Evolutionary conservation across 352 stramenopile genomes (phyloP).

Genomic region (Pythium diclinum): DNA sequence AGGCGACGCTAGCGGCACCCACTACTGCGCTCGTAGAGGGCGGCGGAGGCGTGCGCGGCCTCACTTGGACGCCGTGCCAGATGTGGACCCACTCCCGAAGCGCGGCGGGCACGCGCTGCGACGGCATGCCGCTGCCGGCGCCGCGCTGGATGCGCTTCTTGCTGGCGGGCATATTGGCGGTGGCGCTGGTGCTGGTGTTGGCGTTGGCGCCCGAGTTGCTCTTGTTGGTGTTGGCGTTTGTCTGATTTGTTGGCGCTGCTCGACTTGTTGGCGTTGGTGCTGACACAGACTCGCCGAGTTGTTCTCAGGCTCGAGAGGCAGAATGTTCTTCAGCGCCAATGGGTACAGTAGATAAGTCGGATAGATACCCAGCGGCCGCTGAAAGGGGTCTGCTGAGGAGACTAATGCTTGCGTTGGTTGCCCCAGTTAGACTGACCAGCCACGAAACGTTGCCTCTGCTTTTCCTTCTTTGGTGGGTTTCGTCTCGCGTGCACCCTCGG

Average conservation of each 20-base stretch:
- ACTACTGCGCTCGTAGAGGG: not conserved
- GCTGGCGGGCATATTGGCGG: slow-evolving; percentile 50
- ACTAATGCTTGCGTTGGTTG: not conserved
- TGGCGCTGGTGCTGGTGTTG: not conserved
- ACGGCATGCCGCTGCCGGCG: slow-evolving; percentile 35
- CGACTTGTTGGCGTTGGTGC: not conserved
- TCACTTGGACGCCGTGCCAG: slow-evolving; percentile 76
- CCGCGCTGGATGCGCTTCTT: slow-evolving; percentile 79
- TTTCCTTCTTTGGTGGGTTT: slow-evolving; percentile 5
- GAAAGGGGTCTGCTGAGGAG: not conserved
- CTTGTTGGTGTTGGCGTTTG: not conserved
- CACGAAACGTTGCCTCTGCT: not conserved
- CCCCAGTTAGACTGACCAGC: not conserved
- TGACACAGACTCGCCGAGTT: not conserved
- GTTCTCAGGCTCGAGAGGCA: not conserved
- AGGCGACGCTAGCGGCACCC: not conserved
- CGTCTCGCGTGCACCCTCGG: not conserved
- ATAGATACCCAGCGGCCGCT: not conserved
- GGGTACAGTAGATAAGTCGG: not conserved
- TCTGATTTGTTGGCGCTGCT: slow-evolving; percentile 1
- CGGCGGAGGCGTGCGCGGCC: slow-evolving; percentile 29
- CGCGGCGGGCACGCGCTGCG: slow-evolving; percentile 55
- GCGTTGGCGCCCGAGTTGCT: not conserved
- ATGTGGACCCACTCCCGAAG: slow-evolving; percentile 77
- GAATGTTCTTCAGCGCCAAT: not conserved